These are phyloP conservation scores for Beauveria brongniartii DNA, from an alignment of 2,329 filamentous ascomycete genomes.

Conservation along the genomic window DNA sequence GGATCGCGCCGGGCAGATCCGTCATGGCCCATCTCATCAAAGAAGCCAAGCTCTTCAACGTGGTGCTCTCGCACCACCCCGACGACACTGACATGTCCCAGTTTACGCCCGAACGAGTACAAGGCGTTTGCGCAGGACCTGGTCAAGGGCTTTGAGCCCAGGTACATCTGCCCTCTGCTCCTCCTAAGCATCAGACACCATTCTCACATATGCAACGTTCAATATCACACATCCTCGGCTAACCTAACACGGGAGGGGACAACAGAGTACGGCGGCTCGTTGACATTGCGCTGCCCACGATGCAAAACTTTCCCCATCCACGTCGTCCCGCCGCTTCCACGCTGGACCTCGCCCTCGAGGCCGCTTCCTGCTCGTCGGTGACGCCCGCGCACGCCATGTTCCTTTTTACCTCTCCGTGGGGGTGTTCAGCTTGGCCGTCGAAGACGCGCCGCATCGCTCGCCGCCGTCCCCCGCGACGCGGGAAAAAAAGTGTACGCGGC, in stretches of 20 bases:
- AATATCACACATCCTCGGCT: too few relatives aligned
- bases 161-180: neutral
- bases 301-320: conserved; percentile 15
- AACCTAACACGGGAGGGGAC: too few relatives aligned
- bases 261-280: conserved; percentile 13
- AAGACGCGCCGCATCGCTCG: conserved; percentile 16
- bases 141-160: conserved; percentile 7
- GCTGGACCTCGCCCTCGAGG: conserved; percentile 12
- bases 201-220: too few relatives aligned
- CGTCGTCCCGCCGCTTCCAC: conserved; percentile 12
- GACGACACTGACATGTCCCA: conserved; percentile 20
- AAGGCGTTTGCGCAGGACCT: conserved; percentile 1
- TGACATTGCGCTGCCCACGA: conserved; percentile 9
- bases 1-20: conserved; percentile 32
- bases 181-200: too few relatives aligned
- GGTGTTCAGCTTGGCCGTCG: conserved; percentile 14
- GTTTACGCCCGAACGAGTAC: conserved; percentile 9
- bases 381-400: conserved; percentile 16
- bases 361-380: conserved; percentile 14
- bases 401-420: conserved; percentile 16
- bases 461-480: neutral
- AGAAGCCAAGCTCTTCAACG: conserved; percentile 32
- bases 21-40: conserved; percentile 37
- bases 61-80: conserved; percentile 35
- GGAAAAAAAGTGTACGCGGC: conserved; percentile 10